These are phyloP conservation scores for Thelonectria discophora DNA, from an alignment of 2,329 filamentous ascomycete species.

Conservation along the genomic window DNA sequence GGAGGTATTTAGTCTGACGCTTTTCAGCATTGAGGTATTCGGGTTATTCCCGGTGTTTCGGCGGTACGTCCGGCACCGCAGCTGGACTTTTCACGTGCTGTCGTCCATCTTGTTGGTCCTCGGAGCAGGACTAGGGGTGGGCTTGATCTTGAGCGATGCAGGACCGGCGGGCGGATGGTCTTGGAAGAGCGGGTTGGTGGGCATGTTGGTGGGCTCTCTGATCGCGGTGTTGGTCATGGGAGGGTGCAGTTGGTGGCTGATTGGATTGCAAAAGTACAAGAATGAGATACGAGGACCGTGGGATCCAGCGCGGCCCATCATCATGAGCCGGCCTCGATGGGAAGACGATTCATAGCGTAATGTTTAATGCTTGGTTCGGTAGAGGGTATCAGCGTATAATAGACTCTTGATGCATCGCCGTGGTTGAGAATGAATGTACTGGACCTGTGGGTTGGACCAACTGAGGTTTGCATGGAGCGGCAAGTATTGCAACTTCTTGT, in stretches of 20 bases:
- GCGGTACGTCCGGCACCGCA: conserved; percentile 83
- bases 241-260: conserved; percentile 97
- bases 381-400: too few relatives aligned
- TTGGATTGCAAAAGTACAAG: conserved; percentile 97
- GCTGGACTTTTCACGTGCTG: conserved; percentile 80
- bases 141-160: conserved; percentile 62
- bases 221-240: conserved; percentile 84
- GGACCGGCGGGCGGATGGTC: conserved; percentile 53
- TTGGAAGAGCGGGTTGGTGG: conserved; percentile 69
- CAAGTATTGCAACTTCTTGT: too few relatives aligned
- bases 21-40: conserved; percentile 98
- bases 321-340: conserved; percentile 72
- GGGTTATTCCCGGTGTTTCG: conserved; percentile 97
- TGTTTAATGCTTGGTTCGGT: conserved; percentile 27
- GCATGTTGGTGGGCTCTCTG: conserved; percentile 79
- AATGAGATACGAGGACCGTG: conserved; percentile 98
- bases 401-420: too few relatives aligned
- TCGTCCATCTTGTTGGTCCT: conserved; percentile 81
- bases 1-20: conserved; percentile 91
- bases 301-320: conserved; percentile 92
- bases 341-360: conserved; percentile 44
- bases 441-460: too few relatives aligned
- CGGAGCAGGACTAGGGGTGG: conserved; percentile 82
- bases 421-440: too few relatives aligned
- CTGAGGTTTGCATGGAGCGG: too few relatives aligned